phyloP scores from a whole-genome alignment of 768 basidiomycete genomes.

The Brasilioporus rufonigricans region DNA sequence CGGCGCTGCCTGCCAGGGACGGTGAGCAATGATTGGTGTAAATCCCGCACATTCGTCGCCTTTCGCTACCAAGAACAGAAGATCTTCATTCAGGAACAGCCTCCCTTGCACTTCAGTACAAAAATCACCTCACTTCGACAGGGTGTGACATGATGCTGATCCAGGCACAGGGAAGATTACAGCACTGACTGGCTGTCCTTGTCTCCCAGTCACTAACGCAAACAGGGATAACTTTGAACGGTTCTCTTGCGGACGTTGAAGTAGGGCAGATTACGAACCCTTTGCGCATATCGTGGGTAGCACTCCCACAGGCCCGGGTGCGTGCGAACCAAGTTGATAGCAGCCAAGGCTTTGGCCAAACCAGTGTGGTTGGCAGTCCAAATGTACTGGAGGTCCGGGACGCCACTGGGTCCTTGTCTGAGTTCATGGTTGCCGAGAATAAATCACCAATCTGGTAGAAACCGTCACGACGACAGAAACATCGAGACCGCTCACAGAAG shows the following conservation, averaged over 20 bases:
- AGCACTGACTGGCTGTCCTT: neutral
- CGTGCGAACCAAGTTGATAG: neutral
- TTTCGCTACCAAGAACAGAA: slow-evolving; percentile 5
- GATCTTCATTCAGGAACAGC: neutral
- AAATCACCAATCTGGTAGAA: too few relatives aligned
- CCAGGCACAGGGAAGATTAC: slow-evolving; percentile 1
- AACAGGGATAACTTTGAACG: neutral
- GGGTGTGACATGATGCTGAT: neutral
- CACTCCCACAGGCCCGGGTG: neutral
- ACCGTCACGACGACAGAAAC: too few relatives aligned
- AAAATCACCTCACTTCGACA: slow-evolving; percentile 1
- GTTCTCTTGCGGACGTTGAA: neutral
- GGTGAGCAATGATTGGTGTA: slow-evolving; percentile 15
- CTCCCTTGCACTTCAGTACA: neutral
- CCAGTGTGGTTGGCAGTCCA: too few relatives aligned
- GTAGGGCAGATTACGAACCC: neutral
- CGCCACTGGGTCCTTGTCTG: too few relatives aligned
- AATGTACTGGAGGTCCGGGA: too few relatives aligned
- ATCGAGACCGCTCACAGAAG: too few relatives aligned
- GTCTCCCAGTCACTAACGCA: neutral
- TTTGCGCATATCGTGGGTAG: slow-evolving; percentile 11
- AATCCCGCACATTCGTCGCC: slow-evolving; percentile 21
- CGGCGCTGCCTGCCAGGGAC: neutral
- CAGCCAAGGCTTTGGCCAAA: too few relatives aligned
- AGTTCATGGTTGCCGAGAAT: too few relatives aligned